Evolutionary conservation across 2,329 filamentous ascomycete genomes (phyloP), one percentile per base, ranked within the genome.

Genomic region (Ceratocystis variospora): DNA sequence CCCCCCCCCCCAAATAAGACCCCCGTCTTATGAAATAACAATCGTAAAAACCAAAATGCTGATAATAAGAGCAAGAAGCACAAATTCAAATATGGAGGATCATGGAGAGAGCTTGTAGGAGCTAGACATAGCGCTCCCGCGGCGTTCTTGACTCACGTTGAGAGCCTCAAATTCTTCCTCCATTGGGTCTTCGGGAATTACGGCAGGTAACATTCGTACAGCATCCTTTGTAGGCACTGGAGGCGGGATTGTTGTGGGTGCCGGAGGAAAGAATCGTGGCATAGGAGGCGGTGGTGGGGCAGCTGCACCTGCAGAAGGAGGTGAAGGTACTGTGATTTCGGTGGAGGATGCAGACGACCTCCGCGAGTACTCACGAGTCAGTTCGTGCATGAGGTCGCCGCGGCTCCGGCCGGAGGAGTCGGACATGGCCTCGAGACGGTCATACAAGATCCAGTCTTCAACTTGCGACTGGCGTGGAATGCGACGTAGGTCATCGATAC

Each of bases 391-490:
- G 2, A 68, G 59, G 37, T 68, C 66, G 37, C 59, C 59, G n/a
- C 66, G 66, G 37, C 62, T 65, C 10, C 63, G 66, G 15, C 66
- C 66, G 22, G 66, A 68, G 2, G 59, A 63, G 37, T 68, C 66
- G 48, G 63, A 65, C 63, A 68, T 77, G 77, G 10, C 74, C 76
- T 71, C 81, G 76, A 37, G 77, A 71, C 69, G 78, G 69, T 80
- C 75, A 71, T 79, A 83, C 7, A 82, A 70, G 1, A 73, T 67
- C 81, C 80, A 85, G 67, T 85, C 81, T 68, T 85, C 83, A 5
- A 82, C 69, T 71, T 84, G 79, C 1, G 81, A 82, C 1, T 82
- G 81, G 10, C 72, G 75, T 0, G 82, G 82, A 12, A 82, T 75
- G n/a, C 70, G 66, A n/a, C 72, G 68, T 7, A 83, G 69, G 5